A percentile compares a stretch with the other conserved stretches of the same genome.
These are phyloP conservation scores for Thozetella sp. DNA, from an alignment of 495 filamentous ascomycete species.

Conservation along the genomic window DNA sequence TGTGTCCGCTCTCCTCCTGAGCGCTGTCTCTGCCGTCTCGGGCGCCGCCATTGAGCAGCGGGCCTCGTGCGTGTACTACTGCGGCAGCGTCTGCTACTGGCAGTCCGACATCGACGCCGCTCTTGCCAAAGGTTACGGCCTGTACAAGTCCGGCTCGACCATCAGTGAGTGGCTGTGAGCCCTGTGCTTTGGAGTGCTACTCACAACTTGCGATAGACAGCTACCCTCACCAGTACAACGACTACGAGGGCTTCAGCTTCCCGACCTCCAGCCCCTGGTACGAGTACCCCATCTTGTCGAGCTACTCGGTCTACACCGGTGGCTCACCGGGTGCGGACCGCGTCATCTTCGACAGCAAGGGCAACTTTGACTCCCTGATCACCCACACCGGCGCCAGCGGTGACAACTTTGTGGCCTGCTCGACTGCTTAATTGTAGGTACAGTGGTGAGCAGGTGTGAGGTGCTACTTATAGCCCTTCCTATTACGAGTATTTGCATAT, in stretches of 20 bases:
- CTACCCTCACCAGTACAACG: slow-evolving; percentile 74
- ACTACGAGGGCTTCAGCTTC: slow-evolving; percentile 76
- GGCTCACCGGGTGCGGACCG: slow-evolving; percentile 71
- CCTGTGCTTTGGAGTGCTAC: background rate
- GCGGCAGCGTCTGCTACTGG: slow-evolving; percentile 37
- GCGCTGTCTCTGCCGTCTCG: slow-evolving; percentile 10
- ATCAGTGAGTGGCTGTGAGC: slow-evolving; percentile 32
- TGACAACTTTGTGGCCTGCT: slow-evolving; percentile 66
- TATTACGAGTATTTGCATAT: too few relatives aligned
- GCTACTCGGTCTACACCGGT: slow-evolving; percentile 55
- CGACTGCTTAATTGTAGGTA: background rate
- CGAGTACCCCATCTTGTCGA: slow-evolving; percentile 69
- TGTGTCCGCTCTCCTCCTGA: background rate
- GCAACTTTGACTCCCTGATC: slow-evolving; percentile 59
- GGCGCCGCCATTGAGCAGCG: slow-evolving; percentile 19
- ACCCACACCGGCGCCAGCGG: slow-evolving; percentile 71
- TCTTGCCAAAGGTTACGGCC: slow-evolving; percentile 46
- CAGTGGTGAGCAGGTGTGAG: too few relatives aligned
- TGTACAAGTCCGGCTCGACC: slow-evolving; percentile 44
- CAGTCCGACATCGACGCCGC: slow-evolving; percentile 48
- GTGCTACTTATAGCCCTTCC: too few relatives aligned
- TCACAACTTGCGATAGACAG: slow-evolving; percentile 24
- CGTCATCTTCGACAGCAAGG: slow-evolving; percentile 62
- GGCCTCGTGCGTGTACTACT: slow-evolving; percentile 34
- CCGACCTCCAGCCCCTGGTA: slow-evolving; percentile 58